These are phyloP conservation scores for Galeopsis tetrahit DNA, from an alignment of 257 asterid species.

Conservation along the genomic window DNA sequence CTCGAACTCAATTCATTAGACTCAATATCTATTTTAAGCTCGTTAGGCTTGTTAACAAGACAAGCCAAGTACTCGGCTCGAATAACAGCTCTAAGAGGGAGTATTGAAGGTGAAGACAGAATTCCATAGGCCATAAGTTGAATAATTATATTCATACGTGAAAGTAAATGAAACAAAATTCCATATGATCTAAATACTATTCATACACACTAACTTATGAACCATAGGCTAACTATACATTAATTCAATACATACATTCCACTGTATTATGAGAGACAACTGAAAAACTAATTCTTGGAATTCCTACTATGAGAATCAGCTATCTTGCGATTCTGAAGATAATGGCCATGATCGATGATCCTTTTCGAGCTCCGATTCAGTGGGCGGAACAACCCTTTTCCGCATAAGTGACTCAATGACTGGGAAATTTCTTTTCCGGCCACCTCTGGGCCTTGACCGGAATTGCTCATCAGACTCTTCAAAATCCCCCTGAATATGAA, in stretches of 20 bases:
- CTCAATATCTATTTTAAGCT: too few species aligned
- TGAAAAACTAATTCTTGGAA: background rate
- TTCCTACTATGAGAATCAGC: too few species aligned
- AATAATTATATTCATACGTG: background rate
- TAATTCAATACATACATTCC: background rate
- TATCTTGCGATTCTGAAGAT: conserved; percentile 38
- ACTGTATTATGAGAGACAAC: background rate
- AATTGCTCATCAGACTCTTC: conserved; percentile 72
- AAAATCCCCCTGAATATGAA: conserved; percentile 71
- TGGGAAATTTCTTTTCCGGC: conserved; percentile 71
- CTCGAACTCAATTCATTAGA: too few species aligned
- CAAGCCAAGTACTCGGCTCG: too few species aligned
- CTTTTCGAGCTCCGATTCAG: conserved; percentile 48
- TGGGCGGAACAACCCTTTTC: conserved; percentile 70
- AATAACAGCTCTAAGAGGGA: too few species aligned
- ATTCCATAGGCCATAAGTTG: too few species aligned
- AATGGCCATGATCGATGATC: conserved; percentile 45
- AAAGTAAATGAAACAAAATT: background rate
- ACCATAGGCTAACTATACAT: background rate
- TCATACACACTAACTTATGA: background rate
- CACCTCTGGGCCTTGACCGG: conserved; percentile 76
- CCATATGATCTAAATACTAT: background rate
- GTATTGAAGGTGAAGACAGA: too few species aligned
- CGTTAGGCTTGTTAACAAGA: too few species aligned
- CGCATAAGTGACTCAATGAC: conserved; percentile 61